Evolutionary conservation across 371 early-diverging fungal species (phyloP), one percentile per base, ranked within the genome.

Genomic region (Zopfochytrium polystomum): DNA sequence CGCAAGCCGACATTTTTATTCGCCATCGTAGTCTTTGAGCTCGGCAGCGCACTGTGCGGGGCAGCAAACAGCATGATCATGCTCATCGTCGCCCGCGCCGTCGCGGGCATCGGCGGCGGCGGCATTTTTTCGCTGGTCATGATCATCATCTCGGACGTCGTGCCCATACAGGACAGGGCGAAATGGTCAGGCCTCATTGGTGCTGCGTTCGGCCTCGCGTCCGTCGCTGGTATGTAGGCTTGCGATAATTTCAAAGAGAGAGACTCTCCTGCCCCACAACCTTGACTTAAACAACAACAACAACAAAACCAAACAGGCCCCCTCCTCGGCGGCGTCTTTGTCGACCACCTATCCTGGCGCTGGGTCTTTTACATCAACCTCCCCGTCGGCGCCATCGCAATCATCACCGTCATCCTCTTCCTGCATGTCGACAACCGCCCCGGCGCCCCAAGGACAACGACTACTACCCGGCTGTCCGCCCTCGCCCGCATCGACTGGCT

Each of bases 71-170:
- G n/a, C n/a, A n/a, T n/a, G n/a, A n/a, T n/a, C n/a, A n/a, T n/a
- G n/a, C n/a, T n/a, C 20, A 92, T 92, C 23, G 68, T 82, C 23
- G 86, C 84, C 9, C 81, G 93, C 47, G 88, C 85, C 18, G 48
- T 75, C 52, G 68, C 71, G 25, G 72, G 71, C 4, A 30, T 60
- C 30, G 94, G 96, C 35, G 92, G n/a, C n/a, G n/a, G n/a, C n/a
- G n/a, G n/a, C n/a, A n/a, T n/a, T n/a, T n/a, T n/a, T n/a, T n/a
- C n/a, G n/a, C n/a, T n/a, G n/a, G n/a, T n/a, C n/a, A n/a, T n/a
- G n/a, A n/a, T n/a, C n/a, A n/a, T n/a, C n/a, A 84, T 92, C 48
- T 81, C 90, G 1, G 95, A 94, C 54, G 70, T 92, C 54, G 81
- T 85, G 0, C 74, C 88, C 9, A 43, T 87, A 15, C 69, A 77